A percentile compares a stretch with the other conserved stretches of the same genome.
Evolutionary conservation across 768 basidiomycete species (phyloP).

Genomic region (Leccinum variicolor): DNA sequence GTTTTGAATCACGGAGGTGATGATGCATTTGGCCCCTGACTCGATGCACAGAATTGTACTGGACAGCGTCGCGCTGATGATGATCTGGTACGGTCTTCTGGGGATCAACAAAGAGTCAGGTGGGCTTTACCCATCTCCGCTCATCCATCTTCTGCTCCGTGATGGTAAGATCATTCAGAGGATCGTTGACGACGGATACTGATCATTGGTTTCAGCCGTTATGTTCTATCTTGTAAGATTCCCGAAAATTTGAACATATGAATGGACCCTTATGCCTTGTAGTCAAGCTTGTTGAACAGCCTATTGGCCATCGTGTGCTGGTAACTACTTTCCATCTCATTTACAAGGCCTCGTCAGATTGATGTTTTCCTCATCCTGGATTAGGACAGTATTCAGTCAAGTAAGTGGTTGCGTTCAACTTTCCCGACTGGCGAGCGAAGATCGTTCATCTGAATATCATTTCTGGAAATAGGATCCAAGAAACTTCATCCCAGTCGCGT

Average conservation of each 20-base stretch:
- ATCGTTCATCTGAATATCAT: neutral
- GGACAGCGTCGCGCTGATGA: conserved; percentile 6
- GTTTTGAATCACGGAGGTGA: neutral
- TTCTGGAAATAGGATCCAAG: conserved; percentile 10
- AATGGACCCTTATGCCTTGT: neutral
- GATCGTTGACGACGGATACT: neutral
- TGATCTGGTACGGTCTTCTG: conserved; percentile 6
- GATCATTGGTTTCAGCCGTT: neutral
- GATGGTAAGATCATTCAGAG: conserved; percentile 2
- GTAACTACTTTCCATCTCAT: neutral
- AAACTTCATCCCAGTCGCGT: conserved; percentile 4
- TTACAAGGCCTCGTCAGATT: neutral
- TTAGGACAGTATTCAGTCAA: neutral
- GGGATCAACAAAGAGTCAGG: neutral
- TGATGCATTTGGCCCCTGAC: neutral
- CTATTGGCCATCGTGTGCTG: neutral
- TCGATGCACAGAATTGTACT: conserved; percentile 1
- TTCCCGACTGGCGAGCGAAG: neutral
- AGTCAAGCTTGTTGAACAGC: neutral
- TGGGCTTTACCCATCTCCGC: neutral
- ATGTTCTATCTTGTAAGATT: conserved; percentile 1
- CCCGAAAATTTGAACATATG: neutral
- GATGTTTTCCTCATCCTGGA: neutral
- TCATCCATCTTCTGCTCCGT: conserved; percentile 8
- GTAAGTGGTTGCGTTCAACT: neutral